Percentiles rank a stretch among this genome's conserved stretches.
Evolutionary conservation across 352 stramenopile genomes (phyloP).

Genomic region (Elongisporangium undulatum): DNA sequence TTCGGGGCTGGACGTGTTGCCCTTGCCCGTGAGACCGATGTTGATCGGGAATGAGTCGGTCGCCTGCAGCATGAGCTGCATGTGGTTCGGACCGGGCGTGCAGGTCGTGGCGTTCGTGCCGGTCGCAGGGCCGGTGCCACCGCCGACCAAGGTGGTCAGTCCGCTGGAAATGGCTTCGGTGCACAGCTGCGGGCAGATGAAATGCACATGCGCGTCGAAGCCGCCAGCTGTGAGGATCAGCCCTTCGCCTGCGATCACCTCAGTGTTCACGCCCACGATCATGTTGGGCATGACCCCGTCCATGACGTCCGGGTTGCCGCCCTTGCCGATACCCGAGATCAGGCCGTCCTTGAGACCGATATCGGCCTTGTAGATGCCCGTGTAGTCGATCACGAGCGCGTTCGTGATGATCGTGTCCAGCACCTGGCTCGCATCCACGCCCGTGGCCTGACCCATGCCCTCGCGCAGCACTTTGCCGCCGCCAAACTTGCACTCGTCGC

Average conservation of each 20-base stretch:
- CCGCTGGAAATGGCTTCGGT: conserved; percentile 92
- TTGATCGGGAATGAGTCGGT: conserved; percentile 94
- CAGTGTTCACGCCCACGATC: conserved; percentile 89
- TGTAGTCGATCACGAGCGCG: conserved; percentile 94
- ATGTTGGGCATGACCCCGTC: conserved; percentile 85
- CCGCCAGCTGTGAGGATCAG: conserved; percentile 95
- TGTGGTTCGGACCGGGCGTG: conserved; percentile 91
- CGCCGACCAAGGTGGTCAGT: conserved; percentile 91
- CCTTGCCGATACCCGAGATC: conserved; percentile 96
- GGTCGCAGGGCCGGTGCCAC: conserved; percentile 88
- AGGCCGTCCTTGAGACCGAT: conserved; percentile 92
- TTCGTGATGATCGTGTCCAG: conserved; percentile 98
- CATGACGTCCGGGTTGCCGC: conserved; percentile 97
- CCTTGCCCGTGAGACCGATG: conserved; percentile 97
- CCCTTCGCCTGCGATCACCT: conserved; percentile 96
- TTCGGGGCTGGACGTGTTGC: conserved; percentile 87
- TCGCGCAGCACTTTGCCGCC: conserved; percentile 91
- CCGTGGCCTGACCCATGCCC: conserved; percentile 73
- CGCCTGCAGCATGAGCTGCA: conserved; percentile 95
- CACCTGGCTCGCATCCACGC: conserved; percentile 34
- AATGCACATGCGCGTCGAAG: conserved; percentile 97
- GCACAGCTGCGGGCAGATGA: conserved; percentile 94
- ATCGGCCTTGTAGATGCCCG: conserved; percentile 95
- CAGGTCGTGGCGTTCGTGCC: conserved; percentile 97
- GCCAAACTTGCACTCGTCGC: conserved; percentile 93